Evolutionary conservation across 108 stramenopile species (phyloP), one percentile per base, ranked within the genome.

Genomic region (Licmophora abbreviata): DNA sequence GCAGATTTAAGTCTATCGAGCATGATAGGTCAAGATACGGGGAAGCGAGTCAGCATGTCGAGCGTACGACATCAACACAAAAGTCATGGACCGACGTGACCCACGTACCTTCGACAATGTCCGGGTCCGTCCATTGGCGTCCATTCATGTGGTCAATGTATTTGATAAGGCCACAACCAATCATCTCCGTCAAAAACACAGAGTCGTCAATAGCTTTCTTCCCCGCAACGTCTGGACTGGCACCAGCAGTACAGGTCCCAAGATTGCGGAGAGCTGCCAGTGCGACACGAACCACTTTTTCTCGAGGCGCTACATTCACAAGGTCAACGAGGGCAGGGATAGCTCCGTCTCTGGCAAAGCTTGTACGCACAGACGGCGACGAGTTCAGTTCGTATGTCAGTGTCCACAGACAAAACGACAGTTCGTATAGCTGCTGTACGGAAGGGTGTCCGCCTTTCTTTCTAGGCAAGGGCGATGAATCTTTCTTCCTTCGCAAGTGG

Each of bases 321-420:
- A 88, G 66, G 15, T 85, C 72, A 2, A 74, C 73, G 44, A 85
- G 56, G 4, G 74, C 83, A 22, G 59, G 58, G 23, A 84, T 66
- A 17, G 74, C 72, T 28, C 71, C 56, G 47, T 81, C 81, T 5
- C 77, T 59, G 21, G 47, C 46, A 66, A 85, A 83, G 44, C 69
- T 54, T 8, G 49, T 48, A 35, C 62, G 41, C 23, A 83, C 54
- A 21, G 48, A 36, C 10, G 53, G 53, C 5, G 57, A 60, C 11
- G 9, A 42, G 30, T 62, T 49, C 38, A 76, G 79, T 56, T 88
- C 85, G 33, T 86, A 89, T 4, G 80, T 77, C 43, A 93, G 58
- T 11, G 81, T 71, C 95, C 95, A 97, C 17, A 97, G 60, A 44
- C 77, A 84, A 63, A 93, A 97, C 38, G 65, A 66, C 27, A 97